Percentiles rank a stretch among this genome's conserved stretches.
Evolutionary conservation across 2,329 filamentous ascomycete genomes (phyloP).

Genomic region (Fusarium sp.): DNA sequence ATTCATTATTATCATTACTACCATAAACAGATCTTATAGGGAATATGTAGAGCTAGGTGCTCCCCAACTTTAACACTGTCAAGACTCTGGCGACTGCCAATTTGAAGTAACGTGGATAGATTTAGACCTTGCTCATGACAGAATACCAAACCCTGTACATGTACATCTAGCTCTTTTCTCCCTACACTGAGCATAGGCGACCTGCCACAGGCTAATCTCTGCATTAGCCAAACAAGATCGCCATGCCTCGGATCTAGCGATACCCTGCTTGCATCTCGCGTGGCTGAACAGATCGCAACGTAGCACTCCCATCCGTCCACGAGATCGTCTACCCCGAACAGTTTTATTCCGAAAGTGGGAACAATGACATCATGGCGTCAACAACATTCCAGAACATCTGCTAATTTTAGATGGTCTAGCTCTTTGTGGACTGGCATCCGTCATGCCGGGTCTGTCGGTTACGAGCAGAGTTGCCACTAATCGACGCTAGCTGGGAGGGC

Average conservation of each 20-base stretch:
- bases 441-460: slow-evolving; percentile 8
- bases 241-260: not conserved
- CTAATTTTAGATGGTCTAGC: slow-evolving; percentile 30
- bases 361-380: slow-evolving; percentile 10
- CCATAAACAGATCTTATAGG: too few relatives aligned
- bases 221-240: not conserved
- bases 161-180: not conserved
- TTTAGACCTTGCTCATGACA: too few relatives aligned
- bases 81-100: not conserved
- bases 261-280: not conserved
- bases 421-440: slow-evolving; percentile 5
- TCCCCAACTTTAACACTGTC: not conserved
- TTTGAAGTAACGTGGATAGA: not conserved
- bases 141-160: not conserved
- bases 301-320: not conserved
- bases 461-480: slow-evolving; percentile 9
- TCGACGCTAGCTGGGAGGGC: not conserved
- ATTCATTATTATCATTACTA: too few relatives aligned
- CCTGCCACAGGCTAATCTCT: not conserved
- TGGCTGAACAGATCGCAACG: not conserved
- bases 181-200: not conserved
- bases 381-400: not conserved
- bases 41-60: too few relatives aligned
- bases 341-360: not conserved
- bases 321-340: not conserved